phyloP scores from a whole-genome alignment of 83 land plant genomes.

The Thuja plicata region DNA sequence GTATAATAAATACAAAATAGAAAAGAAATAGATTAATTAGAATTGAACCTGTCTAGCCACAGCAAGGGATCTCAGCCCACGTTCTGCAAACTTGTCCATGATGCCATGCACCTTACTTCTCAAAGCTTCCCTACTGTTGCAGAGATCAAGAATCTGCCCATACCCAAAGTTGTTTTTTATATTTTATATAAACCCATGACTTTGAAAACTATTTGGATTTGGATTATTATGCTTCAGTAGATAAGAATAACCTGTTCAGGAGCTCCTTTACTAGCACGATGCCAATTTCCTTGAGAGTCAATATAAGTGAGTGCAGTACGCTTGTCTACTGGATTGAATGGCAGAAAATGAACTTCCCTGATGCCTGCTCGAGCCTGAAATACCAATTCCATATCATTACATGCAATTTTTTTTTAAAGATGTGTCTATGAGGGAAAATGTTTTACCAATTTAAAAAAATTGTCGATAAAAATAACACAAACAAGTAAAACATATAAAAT shows the following conservation, averaged over 20 bases:
- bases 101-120: constrained; percentile 39
- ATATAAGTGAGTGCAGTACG: constrained; percentile 67
- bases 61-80: constrained; percentile 71
- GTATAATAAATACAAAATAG: not conserved
- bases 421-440: too few relatives aligned
- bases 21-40: too few relatives aligned
- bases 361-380: constrained; percentile 60
- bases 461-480: too few relatives aligned
- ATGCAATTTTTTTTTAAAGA: too few relatives aligned
- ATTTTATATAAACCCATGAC: not conserved
- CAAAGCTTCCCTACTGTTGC: constrained; percentile 45
- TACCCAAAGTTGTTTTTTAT: not conserved
- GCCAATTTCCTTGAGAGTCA: constrained; percentile 52
- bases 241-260: constrained; percentile 52
- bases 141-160: constrained; percentile 49
- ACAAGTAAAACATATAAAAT: too few relatives aligned
- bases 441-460: too few relatives aligned
- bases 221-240: not conserved
- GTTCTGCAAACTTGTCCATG: constrained; percentile 70
- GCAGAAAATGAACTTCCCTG: constrained; percentile 58
- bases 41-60: constrained; percentile 49
- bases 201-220: not conserved
- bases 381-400: not conserved
- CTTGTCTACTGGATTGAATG: constrained; percentile 72
- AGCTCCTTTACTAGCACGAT: constrained; percentile 58